Base-by-base conservation (phyloP, 129 eudicot species). In the Chrysanthemum lavandulifolium region DNA sequence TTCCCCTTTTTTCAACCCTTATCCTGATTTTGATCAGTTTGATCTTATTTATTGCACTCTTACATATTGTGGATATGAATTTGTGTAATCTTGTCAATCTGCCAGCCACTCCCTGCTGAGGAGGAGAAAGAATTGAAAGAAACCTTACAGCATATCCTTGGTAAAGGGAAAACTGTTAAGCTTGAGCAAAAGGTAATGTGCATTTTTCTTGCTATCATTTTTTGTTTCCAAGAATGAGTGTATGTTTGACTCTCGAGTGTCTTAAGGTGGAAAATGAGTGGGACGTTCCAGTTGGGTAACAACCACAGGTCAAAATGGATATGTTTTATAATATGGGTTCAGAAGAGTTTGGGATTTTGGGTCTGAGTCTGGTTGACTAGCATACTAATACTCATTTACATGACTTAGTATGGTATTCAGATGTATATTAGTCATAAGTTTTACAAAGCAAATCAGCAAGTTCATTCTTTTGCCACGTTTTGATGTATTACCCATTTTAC, bases 111-210 rank as follows among this genome's bases (percentile, higher is more conserved):
- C 45, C 96, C 96, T 73, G 74, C 90, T 25, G 84, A 63, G 16
- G 96, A 92, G 81, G 96, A 92, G 87, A 87, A 92, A 79, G 96
- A 92, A 80, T 69, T 92, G 80, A 92, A 77, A 78, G 96, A 89
- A 64, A 83, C 96, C 5, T 78, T 92, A 76, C 91, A 87, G 78
- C 87, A 84, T 3, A 80, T 89, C 25, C 85, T 89, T 78, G 98
- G 98, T 61, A 75, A 89, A 76, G 96, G 97, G 82, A 92, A 84
- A 87, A 87, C 72, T 53, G 95, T 89, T 53, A 82, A 66, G 63
- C 85, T 92, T 49, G 95, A 89, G 36, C 98, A 92, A 79, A 92
- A 92, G 95, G 98, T 85, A 88, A 2, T 48, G n/a, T 60, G 19
- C 23, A 10, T 36, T 10, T 1, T 21, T 66, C 11, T 68, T 81